phyloP scores from a whole-genome alignment of 1,139 yeast species.

The Suhomyces terraborum region DNA sequence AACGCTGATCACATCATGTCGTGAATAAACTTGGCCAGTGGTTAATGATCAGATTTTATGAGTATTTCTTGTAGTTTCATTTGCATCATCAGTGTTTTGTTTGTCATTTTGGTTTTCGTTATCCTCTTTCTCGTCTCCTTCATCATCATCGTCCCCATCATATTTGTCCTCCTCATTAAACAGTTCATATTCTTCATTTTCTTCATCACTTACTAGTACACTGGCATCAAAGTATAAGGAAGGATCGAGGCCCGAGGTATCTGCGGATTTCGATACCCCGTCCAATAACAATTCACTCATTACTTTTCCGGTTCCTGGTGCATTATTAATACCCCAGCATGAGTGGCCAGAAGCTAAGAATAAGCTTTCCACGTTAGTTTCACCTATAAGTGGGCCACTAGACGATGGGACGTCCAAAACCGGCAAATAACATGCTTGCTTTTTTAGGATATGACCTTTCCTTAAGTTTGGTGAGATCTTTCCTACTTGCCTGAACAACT shows the following conservation, averaged over 20 bases:
- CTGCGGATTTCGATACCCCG: conserved; percentile 79
- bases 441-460: conserved; percentile 73
- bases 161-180: conserved; percentile 10
- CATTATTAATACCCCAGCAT: conserved; percentile 98
- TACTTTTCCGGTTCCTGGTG: conserved; percentile 93
- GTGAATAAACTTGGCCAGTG: background rate
- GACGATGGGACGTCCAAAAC: conserved; percentile 90
- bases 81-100: conserved; percentile 7
- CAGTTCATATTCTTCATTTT: conserved; percentile 23
- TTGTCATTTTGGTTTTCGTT: conserved; percentile 6
- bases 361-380: conserved; percentile 79
- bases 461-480: conserved; percentile 71
- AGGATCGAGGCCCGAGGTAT: conserved; percentile 81
- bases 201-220: conserved; percentile 46
- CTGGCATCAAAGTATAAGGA: conserved; percentile 80
- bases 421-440: conserved; percentile 96
- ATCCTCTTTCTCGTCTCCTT: conserved; percentile 9
- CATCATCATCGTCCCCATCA: conserved; percentile 16
- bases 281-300: conserved; percentile 86
- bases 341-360: conserved; percentile 91
- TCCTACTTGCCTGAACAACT: conserved; percentile 79
- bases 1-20: background rate
- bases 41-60: conserved; percentile 1
- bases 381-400: conserved; percentile 92
- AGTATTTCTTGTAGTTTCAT: conserved; percentile 4